Evolutionary conservation across 768 basidiomycete genomes (phyloP).

Genomic region (Termitomyces sp.): DNA sequence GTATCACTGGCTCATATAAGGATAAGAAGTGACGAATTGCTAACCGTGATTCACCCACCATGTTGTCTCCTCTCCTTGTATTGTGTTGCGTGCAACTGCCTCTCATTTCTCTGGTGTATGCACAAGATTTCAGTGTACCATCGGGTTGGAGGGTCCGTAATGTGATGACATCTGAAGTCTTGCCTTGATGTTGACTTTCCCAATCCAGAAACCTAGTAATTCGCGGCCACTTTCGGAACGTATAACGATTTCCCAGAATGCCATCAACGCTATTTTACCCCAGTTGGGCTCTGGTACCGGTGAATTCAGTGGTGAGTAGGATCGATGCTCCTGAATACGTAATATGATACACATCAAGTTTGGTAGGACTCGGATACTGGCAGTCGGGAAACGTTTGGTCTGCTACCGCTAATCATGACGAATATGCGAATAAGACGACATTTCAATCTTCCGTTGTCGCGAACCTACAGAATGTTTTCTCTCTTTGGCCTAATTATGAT

Average conservation of each 20-base stretch:
- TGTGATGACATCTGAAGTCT: no score
- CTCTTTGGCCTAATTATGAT: constrained; percentile 34
- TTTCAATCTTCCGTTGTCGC: constrained; percentile 32
- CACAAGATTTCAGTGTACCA: constrained; percentile 37
- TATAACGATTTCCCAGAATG: constrained; percentile 35
- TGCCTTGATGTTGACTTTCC: neutral
- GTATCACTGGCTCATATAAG: constrained; percentile 4
- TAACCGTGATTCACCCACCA: neutral
- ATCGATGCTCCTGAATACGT: neutral
- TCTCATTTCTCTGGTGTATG: constrained; percentile 10
- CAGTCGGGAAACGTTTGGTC: constrained; percentile 48
- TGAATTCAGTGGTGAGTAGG: constrained; percentile 36
- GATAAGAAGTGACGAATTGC: neutral
- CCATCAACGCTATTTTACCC: constrained; percentile 34
- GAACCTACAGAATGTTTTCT: constrained; percentile 37
- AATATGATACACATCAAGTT: neutral
- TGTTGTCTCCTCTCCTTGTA: neutral
- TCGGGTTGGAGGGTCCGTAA: constrained; percentile 37
- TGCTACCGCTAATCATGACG: constrained; percentile 44
- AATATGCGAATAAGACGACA: constrained; percentile 28
- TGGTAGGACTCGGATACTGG: constrained; percentile 45
- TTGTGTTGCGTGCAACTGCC: constrained; percentile 1
- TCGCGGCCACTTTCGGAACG: constrained; percentile 31
- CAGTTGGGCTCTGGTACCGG: constrained; percentile 30
- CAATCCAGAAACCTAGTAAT: constrained; percentile 35